These are phyloP conservation scores for Pilobolus umbonatus DNA, from an alignment of 192 early-diverging fungal genomes.

Conservation along the genomic window DNA sequence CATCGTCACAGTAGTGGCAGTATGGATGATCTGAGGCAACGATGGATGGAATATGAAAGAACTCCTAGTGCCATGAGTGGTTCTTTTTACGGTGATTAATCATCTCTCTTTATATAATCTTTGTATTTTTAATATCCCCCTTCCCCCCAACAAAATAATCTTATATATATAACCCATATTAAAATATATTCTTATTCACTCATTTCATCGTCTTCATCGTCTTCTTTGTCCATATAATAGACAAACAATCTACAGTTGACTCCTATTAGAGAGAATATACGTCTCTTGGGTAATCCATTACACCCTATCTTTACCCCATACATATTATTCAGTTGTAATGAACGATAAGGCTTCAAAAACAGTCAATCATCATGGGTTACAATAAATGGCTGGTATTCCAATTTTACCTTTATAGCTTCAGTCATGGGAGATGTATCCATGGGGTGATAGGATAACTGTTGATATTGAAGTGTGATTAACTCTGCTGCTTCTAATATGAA, in stretches of 20 bases:
- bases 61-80: slow-evolving; percentile 20
- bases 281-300: slow-evolving; percentile 7
- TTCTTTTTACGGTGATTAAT: slow-evolving; percentile 14
- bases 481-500: no score
- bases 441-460: no score
- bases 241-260: background rate
- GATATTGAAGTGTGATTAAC: no score
- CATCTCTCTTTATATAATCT: background rate
- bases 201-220: background rate
- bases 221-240: slow-evolving; percentile 8
- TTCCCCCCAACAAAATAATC: background rate
- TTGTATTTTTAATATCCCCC: background rate
- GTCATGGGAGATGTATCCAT: no score
- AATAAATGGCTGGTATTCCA: no score
- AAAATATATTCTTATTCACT: background rate
- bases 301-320: slow-evolving; percentile 5
- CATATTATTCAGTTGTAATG: background rate
- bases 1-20: slow-evolving; percentile 33
- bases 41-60: slow-evolving; percentile 21
- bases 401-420: no score
- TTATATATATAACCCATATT: background rate
- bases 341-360: background rate
- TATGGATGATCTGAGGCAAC: slow-evolving; percentile 27
- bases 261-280: background rate
- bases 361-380: no score